A percentile compares a stretch with the other conserved stretches of the same genome.
These are phyloP conservation scores for Cyathus striatus DNA, from an alignment of 768 basidiomycete species.

Conservation along the genomic window DNA sequence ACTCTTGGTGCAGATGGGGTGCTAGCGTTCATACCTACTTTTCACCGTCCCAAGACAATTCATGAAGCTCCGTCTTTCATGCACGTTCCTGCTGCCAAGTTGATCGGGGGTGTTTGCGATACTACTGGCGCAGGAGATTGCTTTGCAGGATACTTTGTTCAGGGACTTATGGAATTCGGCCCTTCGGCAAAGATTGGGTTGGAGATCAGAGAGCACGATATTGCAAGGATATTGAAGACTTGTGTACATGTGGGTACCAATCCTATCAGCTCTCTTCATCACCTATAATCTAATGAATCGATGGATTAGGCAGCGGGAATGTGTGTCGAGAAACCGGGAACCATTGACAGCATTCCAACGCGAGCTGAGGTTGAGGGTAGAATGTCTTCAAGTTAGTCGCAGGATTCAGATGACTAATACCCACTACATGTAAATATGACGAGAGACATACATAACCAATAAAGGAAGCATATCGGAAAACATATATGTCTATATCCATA, in stretches of 20 bases:
- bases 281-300: not conserved
- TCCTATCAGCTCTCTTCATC: constrained; percentile 1
- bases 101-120: constrained; percentile 36
- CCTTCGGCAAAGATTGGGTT: constrained; percentile 14
- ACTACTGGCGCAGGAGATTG: constrained; percentile 66
- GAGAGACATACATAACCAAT: not conserved
- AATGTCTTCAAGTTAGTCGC: constrained; percentile 7
- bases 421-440: not conserved
- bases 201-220: constrained; percentile 23
- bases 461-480: too few species aligned
- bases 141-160: constrained; percentile 57
- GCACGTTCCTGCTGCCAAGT: constrained; percentile 41
- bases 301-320: constrained; percentile 49
- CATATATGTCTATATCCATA: too few species aligned
- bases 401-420: not conserved
- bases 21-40: constrained; percentile 30
- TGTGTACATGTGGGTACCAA: constrained; percentile 35
- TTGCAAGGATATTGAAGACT: constrained; percentile 26
- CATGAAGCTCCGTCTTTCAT: constrained; percentile 18
- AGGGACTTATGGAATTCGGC: constrained; percentile 44
- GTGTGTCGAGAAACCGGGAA: constrained; percentile 53
- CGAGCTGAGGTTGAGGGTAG: constrained; percentile 32
- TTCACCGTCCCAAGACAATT: constrained; percentile 13
- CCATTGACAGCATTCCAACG: constrained; percentile 52
- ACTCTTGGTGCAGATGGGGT: constrained; percentile 53